Base-by-base conservation (phyloP, 2,329 filamentous ascomycete genomes). In the Geosmithia morbida region DNA sequence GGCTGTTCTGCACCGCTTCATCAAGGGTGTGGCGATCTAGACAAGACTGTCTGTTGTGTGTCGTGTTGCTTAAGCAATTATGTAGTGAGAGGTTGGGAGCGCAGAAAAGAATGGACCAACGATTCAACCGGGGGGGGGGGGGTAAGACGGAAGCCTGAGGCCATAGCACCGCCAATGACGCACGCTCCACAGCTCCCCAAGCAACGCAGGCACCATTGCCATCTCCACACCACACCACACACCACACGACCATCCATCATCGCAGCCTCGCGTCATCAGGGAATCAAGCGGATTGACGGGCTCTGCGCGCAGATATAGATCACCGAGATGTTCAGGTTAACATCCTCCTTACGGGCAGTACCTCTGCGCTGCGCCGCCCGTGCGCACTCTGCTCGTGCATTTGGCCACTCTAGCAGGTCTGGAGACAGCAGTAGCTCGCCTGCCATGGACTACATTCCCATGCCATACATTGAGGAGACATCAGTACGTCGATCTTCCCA, bases 381-480 rank as follows among this genome's bases (percentile, higher is more conserved):
- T 13, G 33, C 33, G 11, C 33, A 37, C 11, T 37, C 33, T 54
- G 57, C 57, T 47, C 66, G 71, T 46, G 54, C 58, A 26, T 71
- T 76, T 54, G 68, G 67, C 7, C 19, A 30, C 67, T 70, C 51
- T 61, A 65, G 7, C 60, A 60, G 47, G 57, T 44, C 33, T 7
- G 51, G 55, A 11, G 33, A 11, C 11, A 16, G 33, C 33, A 16
- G 33, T 11, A 16, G 33, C 33, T 13, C 52, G 7, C 59, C 64
- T 1, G 57, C 57, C 16, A 59, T 56, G 55, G 58, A 57, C 46
- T 46, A 68, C 51, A 71, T 79, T 49, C 75, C 76, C 16, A 69
- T 79, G 63, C 76, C 76, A 1, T 79, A 77, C 56, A 79, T 80
- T 57, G 64, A 66, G 54, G 64, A 66, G 60, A 65, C 63, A 20